Conservation (phyloP, 225 moss, liverwort and hornwort species). For the Anthoceros angustus region DNA sequence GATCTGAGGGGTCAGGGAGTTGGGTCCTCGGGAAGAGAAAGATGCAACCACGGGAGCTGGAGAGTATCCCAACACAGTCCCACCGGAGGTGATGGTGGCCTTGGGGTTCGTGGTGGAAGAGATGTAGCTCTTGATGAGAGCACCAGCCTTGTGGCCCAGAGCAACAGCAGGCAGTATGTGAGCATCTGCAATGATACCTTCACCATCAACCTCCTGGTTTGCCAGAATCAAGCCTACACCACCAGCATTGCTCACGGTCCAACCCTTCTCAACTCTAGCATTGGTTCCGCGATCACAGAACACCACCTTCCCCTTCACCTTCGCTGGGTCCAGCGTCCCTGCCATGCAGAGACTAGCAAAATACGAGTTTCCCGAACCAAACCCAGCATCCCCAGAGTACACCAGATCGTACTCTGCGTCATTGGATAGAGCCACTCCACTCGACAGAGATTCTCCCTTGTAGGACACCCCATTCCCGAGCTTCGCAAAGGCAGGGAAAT, state of each 20-base stretch:
- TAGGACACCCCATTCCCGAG: slow-evolving; percentile 36
- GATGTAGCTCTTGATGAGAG: slow-evolving; percentile 38
- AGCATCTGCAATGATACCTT: slow-evolving; percentile 70
- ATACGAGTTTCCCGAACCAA: slow-evolving; percentile 18
- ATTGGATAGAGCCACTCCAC: slow-evolving; percentile 42
- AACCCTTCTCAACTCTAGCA: slow-evolving; percentile 69
- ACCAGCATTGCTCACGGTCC: slow-evolving; percentile 42
- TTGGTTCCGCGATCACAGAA: slow-evolving; percentile 76
- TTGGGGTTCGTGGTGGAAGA: slow-evolving; percentile 12
- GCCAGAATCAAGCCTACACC: slow-evolving; percentile 69
- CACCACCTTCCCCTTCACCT: slow-evolving; percentile 67
- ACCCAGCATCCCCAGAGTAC: slow-evolving; percentile 43
- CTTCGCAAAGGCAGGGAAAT: slow-evolving; percentile 37
- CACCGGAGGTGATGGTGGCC: slow-evolving; percentile 41
- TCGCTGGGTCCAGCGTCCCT: slow-evolving; percentile 41
- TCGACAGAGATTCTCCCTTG: slow-evolving; percentile 66
- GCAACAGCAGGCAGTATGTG: slow-evolving; percentile 73
- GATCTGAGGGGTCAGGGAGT: slow-evolving; percentile 57
- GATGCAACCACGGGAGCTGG: slow-evolving; percentile 59
- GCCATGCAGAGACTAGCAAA: slow-evolving; percentile 52
- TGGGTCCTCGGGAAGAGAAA: slow-evolving; percentile 80
- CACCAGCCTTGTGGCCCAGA: slow-evolving; percentile 48
- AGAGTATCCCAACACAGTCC: slow-evolving; percentile 51
- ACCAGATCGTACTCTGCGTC: slow-evolving; percentile 28
- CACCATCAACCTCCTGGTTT: slow-evolving; percentile 66